Evolutionary conservation across 1,284 basidiomycete species (phyloP), one percentile per base, ranked within the genome.

Genomic region (Uromyces viciae-fabae): DNA sequence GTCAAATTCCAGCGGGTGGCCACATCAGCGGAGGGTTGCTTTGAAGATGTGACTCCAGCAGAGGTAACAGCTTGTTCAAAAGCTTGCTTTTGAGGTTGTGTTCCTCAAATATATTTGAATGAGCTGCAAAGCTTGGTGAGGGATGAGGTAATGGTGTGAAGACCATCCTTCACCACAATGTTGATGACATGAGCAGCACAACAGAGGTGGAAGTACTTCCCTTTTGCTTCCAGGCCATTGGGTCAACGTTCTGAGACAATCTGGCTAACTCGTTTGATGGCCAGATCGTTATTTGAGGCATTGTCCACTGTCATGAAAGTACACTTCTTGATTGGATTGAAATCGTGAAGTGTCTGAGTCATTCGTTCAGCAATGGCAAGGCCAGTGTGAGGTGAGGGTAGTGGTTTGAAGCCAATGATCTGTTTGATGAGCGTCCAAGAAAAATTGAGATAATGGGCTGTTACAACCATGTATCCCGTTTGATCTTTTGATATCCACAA

Each of bases 381-480:
- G 58, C 58, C 58, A 60, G 58, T 60, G 58, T 60, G 58, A 15
- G 58, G 58, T 8, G 58, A 60, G 9, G 58, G n/a, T 33, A 60
- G 58, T 31, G 58, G 58, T n/a, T 60, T 60, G 28, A 60, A 60
- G 4, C 58, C 28, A 60, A 60, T 31, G 58, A 60, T 60, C 58
- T 15, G 25, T 33, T 60, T 60, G 9, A 7, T 60, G 4, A 31
- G 58, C 7, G 31, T 60, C 58, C 25, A 60, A 15, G 40, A 17
- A 1, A 3, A 1, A 22, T 33, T 7, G 1, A 66, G 2, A 15
- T 42, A 66, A 25, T 66, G 64, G 28, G 64, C 15, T 7, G 17
- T 66, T 3, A 66, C 38, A n/a, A 66, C 64, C 64, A 66, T 66
- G 64, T 42, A 66, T 3, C 64, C 64, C 4, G 28, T 66, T 25